These are phyloP conservation scores for Cyberlindnera subsufficiens DNA, from an alignment of 805 yeast genomes.

Conservation along the genomic window DNA sequence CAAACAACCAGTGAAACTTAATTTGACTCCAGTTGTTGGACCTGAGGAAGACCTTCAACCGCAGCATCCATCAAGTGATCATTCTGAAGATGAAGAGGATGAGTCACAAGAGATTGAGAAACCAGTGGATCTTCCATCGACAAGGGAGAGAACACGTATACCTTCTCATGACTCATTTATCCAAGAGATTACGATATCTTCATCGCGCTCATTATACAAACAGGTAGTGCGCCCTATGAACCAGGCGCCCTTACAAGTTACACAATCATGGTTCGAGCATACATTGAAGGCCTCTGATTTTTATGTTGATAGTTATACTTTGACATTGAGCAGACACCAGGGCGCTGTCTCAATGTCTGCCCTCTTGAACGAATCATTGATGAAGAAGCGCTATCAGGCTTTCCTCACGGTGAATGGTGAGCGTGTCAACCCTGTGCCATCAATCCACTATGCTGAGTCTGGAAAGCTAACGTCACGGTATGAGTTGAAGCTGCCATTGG, in stretches of 20 bases:
- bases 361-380: conserved; percentile 35
- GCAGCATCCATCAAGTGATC: no score
- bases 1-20: conserved; percentile 9
- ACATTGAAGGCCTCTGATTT: conserved; percentile 30
- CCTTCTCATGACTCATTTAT: conserved; percentile 22
- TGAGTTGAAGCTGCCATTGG: conserved; percentile 41
- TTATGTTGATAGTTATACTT: conserved; percentile 33
- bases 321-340: conserved; percentile 42
- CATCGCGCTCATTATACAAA: conserved; percentile 25
- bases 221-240: conserved; percentile 20
- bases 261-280: conserved; percentile 31
- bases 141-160: conserved; percentile 3
- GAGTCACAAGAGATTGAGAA: no score
- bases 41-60: conserved; percentile 4
- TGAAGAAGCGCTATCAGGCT: conserved; percentile 32
- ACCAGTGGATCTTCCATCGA: conserved; percentile 7
- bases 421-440: conserved; percentile 36
- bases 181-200: conserved; percentile 24
- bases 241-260: conserved; percentile 14
- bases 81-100: no score
- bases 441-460: conserved; percentile 31
- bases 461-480: conserved; percentile 28
- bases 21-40: background rate
- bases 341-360: conserved; percentile 41
- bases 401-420: conserved; percentile 40